These are phyloP conservation scores for Xylaria cubensis DNA, from an alignment of 495 filamentous ascomycete species.

Conservation along the genomic window DNA sequence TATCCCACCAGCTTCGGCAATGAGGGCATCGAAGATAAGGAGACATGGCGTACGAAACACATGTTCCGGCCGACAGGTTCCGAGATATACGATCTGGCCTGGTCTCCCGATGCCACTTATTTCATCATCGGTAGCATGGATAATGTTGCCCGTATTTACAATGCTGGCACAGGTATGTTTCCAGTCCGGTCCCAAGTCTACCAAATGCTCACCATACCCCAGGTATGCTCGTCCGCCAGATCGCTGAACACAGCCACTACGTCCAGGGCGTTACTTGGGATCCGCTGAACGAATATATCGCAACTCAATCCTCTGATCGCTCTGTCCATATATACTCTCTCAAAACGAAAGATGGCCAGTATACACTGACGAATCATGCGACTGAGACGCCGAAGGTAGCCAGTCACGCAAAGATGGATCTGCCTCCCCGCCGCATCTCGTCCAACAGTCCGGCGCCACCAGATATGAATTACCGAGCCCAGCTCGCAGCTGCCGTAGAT, in stretches of 20 bases:
- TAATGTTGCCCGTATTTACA: conserved; percentile 96
- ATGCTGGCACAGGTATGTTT: conserved; percentile 83
- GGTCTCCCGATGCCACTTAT: conserved; percentile 95
- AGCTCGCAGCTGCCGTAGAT: conserved; percentile 60
- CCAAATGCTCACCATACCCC: conserved; percentile 3
- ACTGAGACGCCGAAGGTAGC: conserved; percentile 56
- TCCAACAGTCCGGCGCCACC: conserved; percentile 93
- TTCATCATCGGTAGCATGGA: conserved; percentile 99
- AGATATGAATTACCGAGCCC: conserved; percentile 67
- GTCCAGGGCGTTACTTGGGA: conserved; percentile 99
- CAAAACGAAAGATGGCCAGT: conserved; percentile 95
- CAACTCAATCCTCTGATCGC: conserved; percentile 96
- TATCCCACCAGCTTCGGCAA: conserved; percentile 69
- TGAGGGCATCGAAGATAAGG: conserved; percentile 89
- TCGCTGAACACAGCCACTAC: conserved; percentile 98
- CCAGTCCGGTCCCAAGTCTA: not conserved
- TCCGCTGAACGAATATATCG: conserved; percentile 96
- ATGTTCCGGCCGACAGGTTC: conserved; percentile 93
- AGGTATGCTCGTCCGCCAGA: conserved; percentile 93
- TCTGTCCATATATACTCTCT: conserved; percentile 97
- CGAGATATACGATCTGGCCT: conserved; percentile 97
- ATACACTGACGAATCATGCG: conserved; percentile 67
- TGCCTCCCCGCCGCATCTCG: conserved; percentile 86
- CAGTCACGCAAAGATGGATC: conserved; percentile 79
- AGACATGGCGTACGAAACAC: conserved; percentile 94